Evolutionary conservation across 495 filamentous ascomycete genomes (phyloP), one percentile per base, ranked within the genome.

Genomic region (Venustampulla echinocandica): DNA sequence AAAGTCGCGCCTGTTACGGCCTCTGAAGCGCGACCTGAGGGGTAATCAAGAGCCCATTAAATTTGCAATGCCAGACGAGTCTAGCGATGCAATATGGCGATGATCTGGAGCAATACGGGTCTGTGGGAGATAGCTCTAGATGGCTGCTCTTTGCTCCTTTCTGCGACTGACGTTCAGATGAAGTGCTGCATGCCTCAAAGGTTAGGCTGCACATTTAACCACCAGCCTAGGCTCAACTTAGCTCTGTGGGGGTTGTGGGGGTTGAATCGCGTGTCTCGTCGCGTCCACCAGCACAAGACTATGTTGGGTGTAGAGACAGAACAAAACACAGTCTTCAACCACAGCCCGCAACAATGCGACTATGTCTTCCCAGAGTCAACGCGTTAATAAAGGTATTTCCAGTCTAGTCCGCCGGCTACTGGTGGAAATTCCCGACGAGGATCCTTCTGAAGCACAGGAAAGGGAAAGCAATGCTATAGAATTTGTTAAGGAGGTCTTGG

Each of bases 391-490:
- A 44, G 75, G 75, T 44, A 69, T 80, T 61, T 69, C 77, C 61
- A 71, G 69, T 53, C 66, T 80, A 61, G 73, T 80, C 47, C 64
- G 66, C 23, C 70, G 73, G 28, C 53, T 80, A 42, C 60, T 77
- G 43, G 72, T 73, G 48, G 54, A 64, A 44, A 64, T 71, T 47
- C 66, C 70, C 38, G 60, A 63, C 52, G 66, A 74, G 19, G 69
- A 69, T 55, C 68, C 76, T 37, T 67, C 70, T 25, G 53, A 59
- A 9, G 64, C 67, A 13, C 66, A 76, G 52, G 70, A 72, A 46
- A 62, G 70, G 50, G 69, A 77, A 48, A 61, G 74, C 46, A 61
- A 62, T 42, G 70, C 70, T 52, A 66, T 74, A 36, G 69, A 77
- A 13, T 64, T 74, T 41, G 73, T 74, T 25, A 63, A 58, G 28